These are phyloP conservation scores for Gossypium davidsonii DNA, from an alignment of 441 rosid species.

Conservation along the genomic window DNA sequence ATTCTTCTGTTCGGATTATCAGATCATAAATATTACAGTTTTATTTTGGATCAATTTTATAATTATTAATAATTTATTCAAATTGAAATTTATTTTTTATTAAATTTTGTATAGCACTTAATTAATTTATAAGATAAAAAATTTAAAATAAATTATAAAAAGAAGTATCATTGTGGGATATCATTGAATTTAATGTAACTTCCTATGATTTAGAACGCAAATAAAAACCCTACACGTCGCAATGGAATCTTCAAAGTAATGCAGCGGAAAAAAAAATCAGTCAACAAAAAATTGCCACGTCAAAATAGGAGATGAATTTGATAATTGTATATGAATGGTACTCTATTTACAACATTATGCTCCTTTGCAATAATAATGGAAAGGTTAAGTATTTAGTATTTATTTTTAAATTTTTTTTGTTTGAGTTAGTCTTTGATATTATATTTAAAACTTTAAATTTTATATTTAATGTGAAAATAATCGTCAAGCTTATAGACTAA, in stretches of 20 bases:
- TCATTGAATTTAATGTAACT: background rate
- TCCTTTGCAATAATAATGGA: too few relatives aligned
- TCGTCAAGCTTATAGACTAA: too few relatives aligned
- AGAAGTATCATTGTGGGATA: background rate
- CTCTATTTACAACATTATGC: too few relatives aligned
- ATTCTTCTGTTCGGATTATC: background rate
- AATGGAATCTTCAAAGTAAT: background rate
- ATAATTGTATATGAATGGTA: background rate
- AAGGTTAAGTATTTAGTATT: too few relatives aligned
- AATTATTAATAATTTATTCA: background rate
- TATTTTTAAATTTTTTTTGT: too few relatives aligned
- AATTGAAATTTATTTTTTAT: background rate
- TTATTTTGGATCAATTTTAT: too few relatives aligned
- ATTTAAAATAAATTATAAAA: background rate
- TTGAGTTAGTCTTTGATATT: too few relatives aligned
- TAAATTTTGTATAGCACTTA: background rate
- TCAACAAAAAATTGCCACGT: background rate
- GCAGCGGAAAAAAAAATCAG: background rate
- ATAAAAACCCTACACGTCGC: background rate
- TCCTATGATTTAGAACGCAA: background rate
- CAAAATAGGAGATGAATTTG: background rate
- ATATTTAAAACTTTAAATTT: too few relatives aligned
- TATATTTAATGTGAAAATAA: too few relatives aligned
- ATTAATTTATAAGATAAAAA: background rate
- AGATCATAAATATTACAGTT: background rate